phyloP scores from a whole-genome alignment of 192 early-diverging fungal species.

The Coemansia sp. region DNA sequence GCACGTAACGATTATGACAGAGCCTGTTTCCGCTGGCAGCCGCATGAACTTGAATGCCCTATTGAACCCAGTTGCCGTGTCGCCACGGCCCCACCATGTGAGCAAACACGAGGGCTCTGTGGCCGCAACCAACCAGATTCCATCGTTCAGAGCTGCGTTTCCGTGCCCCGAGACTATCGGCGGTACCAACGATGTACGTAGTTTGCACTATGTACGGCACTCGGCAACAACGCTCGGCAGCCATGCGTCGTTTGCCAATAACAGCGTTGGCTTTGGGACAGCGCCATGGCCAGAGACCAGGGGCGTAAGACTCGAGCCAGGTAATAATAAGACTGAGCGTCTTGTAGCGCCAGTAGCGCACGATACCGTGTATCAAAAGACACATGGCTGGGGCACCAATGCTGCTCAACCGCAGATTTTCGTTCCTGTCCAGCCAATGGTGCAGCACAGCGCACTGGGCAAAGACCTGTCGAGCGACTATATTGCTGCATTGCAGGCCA shows the following conservation, averaged over 20 bases:
- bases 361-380: neutral
- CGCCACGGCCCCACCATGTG: neutral
- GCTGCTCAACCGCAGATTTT: slow-evolving; percentile 26
- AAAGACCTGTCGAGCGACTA: slow-evolving; percentile 24
- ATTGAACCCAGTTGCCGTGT: slow-evolving; percentile 5
- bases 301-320: neutral
- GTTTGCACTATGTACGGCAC: neutral
- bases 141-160: neutral
- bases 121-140: neutral
- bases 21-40: neutral
- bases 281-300: neutral
- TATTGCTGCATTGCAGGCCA: slow-evolving; percentile 4
- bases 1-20: neutral
- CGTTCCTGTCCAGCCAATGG: slow-evolving; percentile 25
- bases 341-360: neutral
- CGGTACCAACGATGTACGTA: neutral
- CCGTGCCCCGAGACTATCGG: slow-evolving; percentile 2
- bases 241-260: neutral
- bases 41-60: slow-evolving; percentile 8
- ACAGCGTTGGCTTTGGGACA: neutral
- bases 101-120: neutral
- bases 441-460: slow-evolving; percentile 30
- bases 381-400: neutral
- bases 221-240: neutral
- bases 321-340: neutral